Conservation (phyloP, 257 asterid species). For the Anisodus tanguticus region DNA sequence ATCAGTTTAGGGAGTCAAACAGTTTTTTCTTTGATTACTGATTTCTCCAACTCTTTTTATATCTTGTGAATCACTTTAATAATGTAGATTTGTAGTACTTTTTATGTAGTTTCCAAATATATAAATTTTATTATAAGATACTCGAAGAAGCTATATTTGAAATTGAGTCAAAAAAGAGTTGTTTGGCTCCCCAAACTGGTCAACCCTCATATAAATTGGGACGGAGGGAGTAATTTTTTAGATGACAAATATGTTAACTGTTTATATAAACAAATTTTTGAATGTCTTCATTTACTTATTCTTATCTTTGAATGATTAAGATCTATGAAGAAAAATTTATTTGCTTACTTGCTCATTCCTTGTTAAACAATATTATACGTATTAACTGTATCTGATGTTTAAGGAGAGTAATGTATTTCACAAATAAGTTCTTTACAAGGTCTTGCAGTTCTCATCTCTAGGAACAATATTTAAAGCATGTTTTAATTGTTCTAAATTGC, state of each 20-base stretch:
- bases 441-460: not conserved
- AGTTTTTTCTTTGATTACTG: too few species aligned
- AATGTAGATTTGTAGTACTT: too few species aligned
- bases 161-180: too few species aligned
- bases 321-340: not conserved
- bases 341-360: not conserved
- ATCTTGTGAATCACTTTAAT: too few species aligned
- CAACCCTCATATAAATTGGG: too few species aligned
- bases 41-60: too few species aligned
- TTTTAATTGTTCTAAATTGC: not conserved
- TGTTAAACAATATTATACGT: not conserved
- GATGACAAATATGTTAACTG: not conserved
- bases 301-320: not conserved
- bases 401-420: not conserved
- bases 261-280: not conserved
- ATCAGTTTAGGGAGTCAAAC: too few species aligned
- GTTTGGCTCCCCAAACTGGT: too few species aligned
- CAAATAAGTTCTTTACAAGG: conserved; percentile 11
- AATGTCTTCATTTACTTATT: not conserved
- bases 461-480: not conserved
- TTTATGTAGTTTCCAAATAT: too few species aligned
- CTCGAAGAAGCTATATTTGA: too few species aligned
- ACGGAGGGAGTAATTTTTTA: not conserved
- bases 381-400: not conserved
- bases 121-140: too few species aligned